A percentile compares a stretch with the other conserved stretches of the same genome.
Evolutionary conservation across 208 protist genomes (phyloP).

Genomic region (Acanthamoeba lenticulata): DNA sequence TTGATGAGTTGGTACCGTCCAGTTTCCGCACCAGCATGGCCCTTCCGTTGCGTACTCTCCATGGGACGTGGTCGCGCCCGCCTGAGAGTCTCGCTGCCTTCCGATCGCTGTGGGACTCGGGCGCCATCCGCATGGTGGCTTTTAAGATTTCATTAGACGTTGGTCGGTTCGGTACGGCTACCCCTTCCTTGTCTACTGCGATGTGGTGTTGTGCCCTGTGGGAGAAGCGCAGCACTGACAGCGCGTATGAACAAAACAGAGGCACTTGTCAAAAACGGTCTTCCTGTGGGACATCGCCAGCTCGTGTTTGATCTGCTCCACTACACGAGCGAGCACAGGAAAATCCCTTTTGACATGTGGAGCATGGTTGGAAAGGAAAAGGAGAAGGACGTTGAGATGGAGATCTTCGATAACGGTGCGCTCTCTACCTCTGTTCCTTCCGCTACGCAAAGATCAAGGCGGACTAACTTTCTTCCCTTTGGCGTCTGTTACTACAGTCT

Average conservation of each 20-base stretch:
- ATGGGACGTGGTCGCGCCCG: background rate
- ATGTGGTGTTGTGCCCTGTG: too few relatives aligned
- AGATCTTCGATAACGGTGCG: background rate
- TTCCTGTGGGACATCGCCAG: background rate
- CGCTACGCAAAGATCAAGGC: too few relatives aligned
- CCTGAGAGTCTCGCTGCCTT: background rate
- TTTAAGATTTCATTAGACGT: background rate
- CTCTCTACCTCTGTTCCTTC: background rate
- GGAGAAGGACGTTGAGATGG: background rate
- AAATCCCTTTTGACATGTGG: too few relatives aligned
- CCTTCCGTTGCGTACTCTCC: too few relatives aligned
- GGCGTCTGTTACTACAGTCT: too few relatives aligned
- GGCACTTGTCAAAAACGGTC: background rate
- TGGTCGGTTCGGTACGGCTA: background rate
- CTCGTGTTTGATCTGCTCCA: background rate
- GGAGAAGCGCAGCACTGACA: too few relatives aligned
- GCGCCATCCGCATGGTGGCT: background rate
- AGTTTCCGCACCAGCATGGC: too few relatives aligned
- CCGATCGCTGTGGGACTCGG: background rate
- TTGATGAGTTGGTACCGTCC: background rate
- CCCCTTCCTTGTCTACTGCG: too few relatives aligned
- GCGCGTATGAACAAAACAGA: background rate
- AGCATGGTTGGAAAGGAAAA: background rate
- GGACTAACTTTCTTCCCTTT: too few relatives aligned
- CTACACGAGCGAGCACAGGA: background rate